Evolutionary conservation across 2,329 filamentous ascomycete species (phyloP).

Genomic region (Fusarium multiceps): DNA sequence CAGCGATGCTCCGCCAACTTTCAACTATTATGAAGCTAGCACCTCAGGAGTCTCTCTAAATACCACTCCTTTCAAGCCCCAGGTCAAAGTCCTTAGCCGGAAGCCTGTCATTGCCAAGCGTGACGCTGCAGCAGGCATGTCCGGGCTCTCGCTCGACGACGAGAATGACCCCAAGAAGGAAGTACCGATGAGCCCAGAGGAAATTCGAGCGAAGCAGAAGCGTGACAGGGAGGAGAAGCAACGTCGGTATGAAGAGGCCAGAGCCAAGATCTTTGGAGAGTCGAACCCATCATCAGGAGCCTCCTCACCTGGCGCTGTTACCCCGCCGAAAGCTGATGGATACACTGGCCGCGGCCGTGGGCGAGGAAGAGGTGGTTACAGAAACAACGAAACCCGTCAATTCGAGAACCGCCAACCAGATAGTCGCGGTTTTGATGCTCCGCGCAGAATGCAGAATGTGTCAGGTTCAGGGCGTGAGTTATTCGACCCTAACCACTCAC

Average conservation of each 20-base stretch:
- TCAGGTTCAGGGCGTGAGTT: slow-evolving; percentile 66
- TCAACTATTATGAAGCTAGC: slow-evolving; percentile 78
- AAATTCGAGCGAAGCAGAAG: slow-evolving; percentile 81
- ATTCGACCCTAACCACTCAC: slow-evolving; percentile 79
- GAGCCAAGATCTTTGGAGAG: slow-evolving; percentile 87
- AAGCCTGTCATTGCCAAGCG: slow-evolving; percentile 75
- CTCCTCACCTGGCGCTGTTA: slow-evolving; percentile 69
- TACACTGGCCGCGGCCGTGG: slow-evolving; percentile 58
- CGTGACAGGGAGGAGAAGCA: slow-evolving; percentile 89
- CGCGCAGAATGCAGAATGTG: slow-evolving; percentile 43
- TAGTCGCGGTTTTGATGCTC: slow-evolving; percentile 47
- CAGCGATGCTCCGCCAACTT: slow-evolving; percentile 79
- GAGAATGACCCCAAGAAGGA: slow-evolving; percentile 73
- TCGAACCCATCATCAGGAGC: slow-evolving; percentile 64
- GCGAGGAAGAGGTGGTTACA: slow-evolving; percentile 56
- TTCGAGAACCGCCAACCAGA: slow-evolving; percentile 49
- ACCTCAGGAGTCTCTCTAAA: slow-evolving; percentile 64
- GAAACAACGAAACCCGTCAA: slow-evolving; percentile 47
- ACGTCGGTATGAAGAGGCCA: slow-evolving; percentile 86
- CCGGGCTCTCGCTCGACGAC: slow-evolving; percentile 58
- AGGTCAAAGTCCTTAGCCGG: slow-evolving; percentile 85
- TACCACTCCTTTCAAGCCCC: slow-evolving; percentile 77
- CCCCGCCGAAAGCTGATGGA: slow-evolving; percentile 63
- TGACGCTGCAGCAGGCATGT: slow-evolving; percentile 63
- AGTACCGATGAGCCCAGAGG: slow-evolving; percentile 75